Base-by-base conservation (phyloP, 1,284 basidiomycete genomes). In the Polyporus tsugae region DNA sequence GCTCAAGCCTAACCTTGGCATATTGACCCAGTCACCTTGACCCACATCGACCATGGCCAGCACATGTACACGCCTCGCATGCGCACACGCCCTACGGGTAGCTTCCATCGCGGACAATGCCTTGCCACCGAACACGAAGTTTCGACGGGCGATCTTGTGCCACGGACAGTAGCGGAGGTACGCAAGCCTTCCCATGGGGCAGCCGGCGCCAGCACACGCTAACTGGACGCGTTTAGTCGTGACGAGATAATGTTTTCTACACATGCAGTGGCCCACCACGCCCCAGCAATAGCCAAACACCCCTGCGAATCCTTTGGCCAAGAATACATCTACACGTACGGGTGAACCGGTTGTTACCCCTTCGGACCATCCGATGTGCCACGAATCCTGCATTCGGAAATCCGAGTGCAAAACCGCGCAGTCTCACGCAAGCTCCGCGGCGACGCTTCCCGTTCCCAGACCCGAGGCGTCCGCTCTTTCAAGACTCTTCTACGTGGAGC, bases 361-460 rank as follows among this genome's bases (percentile, higher is more conserved):
- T 38, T 60, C 10, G 13, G 38, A 39, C 25, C 36, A 25, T 38
- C 36, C 38, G 58, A 17, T n/a, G 22, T 41, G 58, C 10, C 11
- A 41, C 13, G 38, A 2, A 39, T 25, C 41, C 58, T 60, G 38
- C n/a, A 25, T 60, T 17, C 13, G 58, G 58, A 60, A 39, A 25
- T 13, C 29, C 19, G 58, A 29, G 13, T 25, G 58, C 38, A 60
- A 39, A 38, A 39, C 38, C 13, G 29, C 6, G 3, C 52, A 13
- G 11, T 66, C 68, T 52, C 71, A 72, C 69, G 70, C 67, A 53
- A 62, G 29, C 53, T 60, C 65, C 58, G 52, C 62, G 41, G 61
- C 64, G 59, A 59, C 53, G 39, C 62, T 33, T 62, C 63, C 44
- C 67, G 53, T 72, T 72, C 69, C 53, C 70, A 68, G 59, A 44